These are phyloP conservation scores for Zymoseptoria tritici DNA, from an alignment of 2,329 filamentous ascomycete genomes.

Conservation along the genomic window DNA sequence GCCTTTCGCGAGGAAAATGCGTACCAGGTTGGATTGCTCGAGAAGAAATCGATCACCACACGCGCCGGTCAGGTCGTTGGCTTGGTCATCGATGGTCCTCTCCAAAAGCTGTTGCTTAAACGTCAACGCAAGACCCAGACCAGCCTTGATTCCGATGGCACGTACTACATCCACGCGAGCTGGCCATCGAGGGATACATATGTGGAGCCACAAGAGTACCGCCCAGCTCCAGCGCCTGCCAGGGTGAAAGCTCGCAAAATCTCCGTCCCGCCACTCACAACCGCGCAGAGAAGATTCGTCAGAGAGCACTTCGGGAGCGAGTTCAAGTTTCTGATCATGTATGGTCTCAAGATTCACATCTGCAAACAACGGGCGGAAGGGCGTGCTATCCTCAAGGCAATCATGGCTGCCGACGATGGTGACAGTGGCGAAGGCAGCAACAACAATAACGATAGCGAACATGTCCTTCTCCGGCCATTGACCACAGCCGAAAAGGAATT, in stretches of 20 bases:
- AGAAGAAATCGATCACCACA: too few relatives aligned
- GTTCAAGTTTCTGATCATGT: slow-evolving; percentile 28
- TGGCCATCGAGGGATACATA: not conserved
- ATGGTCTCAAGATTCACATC: slow-evolving; percentile 31
- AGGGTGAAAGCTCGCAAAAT: too few relatives aligned
- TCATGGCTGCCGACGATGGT: slow-evolving; percentile 28
- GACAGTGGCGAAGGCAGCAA: too few relatives aligned
- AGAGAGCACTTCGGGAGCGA: slow-evolving; percentile 29
- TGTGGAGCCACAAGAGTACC: not conserved
- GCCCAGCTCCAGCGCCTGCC: too few relatives aligned
- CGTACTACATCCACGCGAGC: not conserved
- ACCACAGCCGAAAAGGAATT: slow-evolving; percentile 27
- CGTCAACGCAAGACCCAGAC: not conserved
- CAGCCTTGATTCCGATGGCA: not conserved
- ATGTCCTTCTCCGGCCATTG: not conserved
- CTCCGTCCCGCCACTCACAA: not conserved
- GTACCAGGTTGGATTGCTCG: not conserved
- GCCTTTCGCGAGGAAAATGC: not conserved
- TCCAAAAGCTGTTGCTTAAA: not conserved
- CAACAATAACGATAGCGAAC: not conserved
- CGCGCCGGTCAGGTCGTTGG: not conserved
- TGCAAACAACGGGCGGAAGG: slow-evolving; percentile 35
- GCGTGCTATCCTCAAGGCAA: slow-evolving; percentile 21
- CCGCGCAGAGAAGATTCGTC: slow-evolving; percentile 30
- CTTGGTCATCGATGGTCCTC: not conserved